Percentiles rank a stretch among this genome's conserved stretches.
Evolutionary conservation across 1,139 yeast species (phyloP).

Genomic region (Saccharomyces uvarum): DNA sequence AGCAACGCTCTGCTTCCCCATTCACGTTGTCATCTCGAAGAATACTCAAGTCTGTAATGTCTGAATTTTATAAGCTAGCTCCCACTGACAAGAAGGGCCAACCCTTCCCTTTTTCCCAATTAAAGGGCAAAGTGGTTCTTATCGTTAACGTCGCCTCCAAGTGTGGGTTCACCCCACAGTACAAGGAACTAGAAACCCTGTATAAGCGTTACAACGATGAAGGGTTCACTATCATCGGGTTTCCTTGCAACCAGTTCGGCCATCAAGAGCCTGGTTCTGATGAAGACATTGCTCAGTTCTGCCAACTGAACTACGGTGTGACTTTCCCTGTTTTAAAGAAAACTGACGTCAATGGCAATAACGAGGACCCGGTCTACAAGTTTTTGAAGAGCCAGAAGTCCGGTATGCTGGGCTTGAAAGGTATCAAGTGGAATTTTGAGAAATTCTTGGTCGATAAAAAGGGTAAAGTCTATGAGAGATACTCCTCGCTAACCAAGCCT

Average conservation of each 20-base stretch:
- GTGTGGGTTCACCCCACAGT: conserved; percentile 47
- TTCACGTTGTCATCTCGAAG: neutral
- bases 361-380: conserved; percentile 65
- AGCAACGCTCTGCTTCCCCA: neutral
- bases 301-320: conserved; percentile 58
- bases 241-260: conserved; percentile 86
- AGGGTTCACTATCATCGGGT: conserved; percentile 70
- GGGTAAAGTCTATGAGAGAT: conserved; percentile 63
- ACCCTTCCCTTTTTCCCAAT: conserved; percentile 49
- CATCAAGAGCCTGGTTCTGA: conserved; percentile 71
- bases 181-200: conserved; percentile 65
- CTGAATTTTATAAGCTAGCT: conserved; percentile 40
- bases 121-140: conserved; percentile 77
- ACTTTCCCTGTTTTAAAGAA: conserved; percentile 57
- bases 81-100: conserved; percentile 46
- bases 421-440: conserved; percentile 83
- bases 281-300: conserved; percentile 49
- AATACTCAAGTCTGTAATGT: conserved; percentile 5
- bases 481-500: conserved; percentile 62
- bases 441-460: conserved; percentile 61
- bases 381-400: conserved; percentile 56
- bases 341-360: conserved; percentile 73
- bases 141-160: conserved; percentile 83
- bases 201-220: conserved; percentile 60
- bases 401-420: conserved; percentile 55